Conservation (phyloP, 257 asterid species). For the Lantana camara region DNA sequence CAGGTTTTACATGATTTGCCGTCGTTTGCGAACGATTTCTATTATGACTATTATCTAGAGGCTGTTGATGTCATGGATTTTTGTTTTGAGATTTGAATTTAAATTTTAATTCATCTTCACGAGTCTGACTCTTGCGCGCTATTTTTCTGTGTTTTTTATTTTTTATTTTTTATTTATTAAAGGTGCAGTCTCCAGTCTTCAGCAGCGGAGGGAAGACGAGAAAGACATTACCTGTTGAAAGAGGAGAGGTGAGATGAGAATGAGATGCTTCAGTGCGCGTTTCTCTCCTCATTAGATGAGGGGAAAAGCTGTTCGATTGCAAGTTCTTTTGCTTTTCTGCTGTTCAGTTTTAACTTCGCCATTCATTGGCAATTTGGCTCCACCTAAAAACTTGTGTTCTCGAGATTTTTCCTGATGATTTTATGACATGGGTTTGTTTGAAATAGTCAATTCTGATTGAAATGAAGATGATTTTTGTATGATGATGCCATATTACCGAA, state of each 20-base stretch:
- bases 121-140: not conserved
- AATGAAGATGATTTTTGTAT: conserved; percentile 4
- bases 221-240: no score
- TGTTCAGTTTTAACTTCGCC: not conserved
- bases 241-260: no score
- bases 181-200: not conserved
- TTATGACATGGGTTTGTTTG: not conserved
- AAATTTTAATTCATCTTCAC: conserved; percentile 11
- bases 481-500: not conserved
- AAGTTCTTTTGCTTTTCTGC: not conserved
- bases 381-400: not conserved
- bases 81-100: conserved; percentile 19
- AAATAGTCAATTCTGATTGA: not conserved
- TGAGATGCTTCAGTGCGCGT: not conserved
- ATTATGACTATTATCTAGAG: conserved; percentile 15
- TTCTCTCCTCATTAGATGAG: not conserved
- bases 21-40: conserved; percentile 23
- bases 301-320: not conserved
- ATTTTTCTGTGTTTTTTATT: not conserved
- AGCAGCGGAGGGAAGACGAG: not conserved
- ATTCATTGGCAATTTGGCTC: not conserved
- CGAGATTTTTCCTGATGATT: not conserved
- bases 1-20: not conserved
- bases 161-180: no score
- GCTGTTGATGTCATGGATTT: conserved; percentile 23